Evolutionary conservation across 805 yeast species (phyloP).

Genomic region (Tetrapisispora taiwanensis): DNA sequence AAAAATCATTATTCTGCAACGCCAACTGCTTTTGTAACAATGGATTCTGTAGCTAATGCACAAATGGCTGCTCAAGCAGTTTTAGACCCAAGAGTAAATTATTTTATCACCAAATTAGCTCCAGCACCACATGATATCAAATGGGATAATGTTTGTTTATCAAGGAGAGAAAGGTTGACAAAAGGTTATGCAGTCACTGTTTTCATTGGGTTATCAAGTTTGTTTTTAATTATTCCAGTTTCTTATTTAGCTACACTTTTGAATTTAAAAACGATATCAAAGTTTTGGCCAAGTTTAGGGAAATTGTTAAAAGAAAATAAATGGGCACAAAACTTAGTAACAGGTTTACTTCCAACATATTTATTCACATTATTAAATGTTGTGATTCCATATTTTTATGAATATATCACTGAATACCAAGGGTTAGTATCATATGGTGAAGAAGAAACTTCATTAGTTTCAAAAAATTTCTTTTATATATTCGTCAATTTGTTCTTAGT

Average conservation of each 20-base stretch:
- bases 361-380: constrained; percentile 77
- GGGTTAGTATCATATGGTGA: constrained; percentile 90
- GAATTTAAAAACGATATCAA: constrained; percentile 65
- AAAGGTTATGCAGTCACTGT: constrained; percentile 36
- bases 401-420: constrained; percentile 71
- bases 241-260: constrained; percentile 74
- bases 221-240: constrained; percentile 73
- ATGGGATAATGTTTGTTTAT: constrained; percentile 82
- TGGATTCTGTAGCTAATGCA: constrained; percentile 91
- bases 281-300: constrained; percentile 78
- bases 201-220: constrained; percentile 41
- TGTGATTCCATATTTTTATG: constrained; percentile 75
- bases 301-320: constrained; percentile 49
- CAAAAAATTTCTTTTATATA: constrained; percentile 88
- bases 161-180: constrained; percentile 58
- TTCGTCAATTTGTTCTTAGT: constrained; percentile 90
- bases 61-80: constrained; percentile 96
- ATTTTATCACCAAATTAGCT: constrained; percentile 71
- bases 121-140: constrained; percentile 95
- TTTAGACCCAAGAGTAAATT: constrained; percentile 78
- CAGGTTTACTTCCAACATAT: constrained; percentile 86
- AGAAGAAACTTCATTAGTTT: constrained; percentile 79
- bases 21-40: constrained; percentile 86
- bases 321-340: constrained; percentile 70
- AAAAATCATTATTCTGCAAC: constrained; percentile 66